phyloP scores from a whole-genome alignment of 139 green algal genomes.

The Monoraphidium neglectum region DNA sequence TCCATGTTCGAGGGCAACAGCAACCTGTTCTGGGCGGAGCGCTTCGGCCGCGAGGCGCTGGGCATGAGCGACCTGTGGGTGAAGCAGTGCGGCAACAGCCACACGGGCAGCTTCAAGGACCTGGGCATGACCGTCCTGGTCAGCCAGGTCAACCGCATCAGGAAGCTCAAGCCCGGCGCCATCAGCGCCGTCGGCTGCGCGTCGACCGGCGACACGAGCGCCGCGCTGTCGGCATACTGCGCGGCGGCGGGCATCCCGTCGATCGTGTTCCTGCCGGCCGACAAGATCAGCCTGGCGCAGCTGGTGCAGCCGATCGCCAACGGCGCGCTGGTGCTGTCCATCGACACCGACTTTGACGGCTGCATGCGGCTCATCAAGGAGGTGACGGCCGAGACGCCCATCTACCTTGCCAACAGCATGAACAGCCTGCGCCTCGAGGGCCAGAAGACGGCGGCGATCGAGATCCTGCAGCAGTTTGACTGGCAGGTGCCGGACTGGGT shows the following conservation, averaged over 20 bases:
- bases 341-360: conserved; percentile 99
- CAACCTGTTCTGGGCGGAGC: conserved; percentile 99
- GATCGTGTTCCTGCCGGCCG: conserved; percentile 98
- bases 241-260: conserved; percentile 96
- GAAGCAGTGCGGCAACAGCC: conserved; percentile 99
- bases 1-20: conserved; percentile 99
- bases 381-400: conserved; percentile 93
- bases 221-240: conserved; percentile 97
- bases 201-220: conserved; percentile 98
- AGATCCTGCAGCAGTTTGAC: conserved; percentile 99
- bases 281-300: conserved; percentile 99
- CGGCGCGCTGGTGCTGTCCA: conserved; percentile 95
- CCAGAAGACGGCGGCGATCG: conserved; percentile 99
- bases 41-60: conserved; percentile 91
- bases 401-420: conserved; percentile 99
- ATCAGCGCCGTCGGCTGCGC: conserved; percentile 97
- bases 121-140: conserved; percentile 99
- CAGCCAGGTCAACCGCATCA: conserved; percentile 82
- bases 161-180: conserved; percentile 82
- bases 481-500: conserved; percentile 99
- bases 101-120: conserved; percentile 99
- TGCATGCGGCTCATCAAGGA: conserved; percentile 99
- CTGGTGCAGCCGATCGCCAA: conserved; percentile 99
- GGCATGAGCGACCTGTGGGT: conserved; percentile 98
- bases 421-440: conserved; percentile 98